Percentiles rank a stretch among this genome's conserved stretches.
These are phyloP conservation scores for Beauveria caledonica DNA, from an alignment of 2,329 filamentous ascomycete genomes.

Conservation along the genomic window DNA sequence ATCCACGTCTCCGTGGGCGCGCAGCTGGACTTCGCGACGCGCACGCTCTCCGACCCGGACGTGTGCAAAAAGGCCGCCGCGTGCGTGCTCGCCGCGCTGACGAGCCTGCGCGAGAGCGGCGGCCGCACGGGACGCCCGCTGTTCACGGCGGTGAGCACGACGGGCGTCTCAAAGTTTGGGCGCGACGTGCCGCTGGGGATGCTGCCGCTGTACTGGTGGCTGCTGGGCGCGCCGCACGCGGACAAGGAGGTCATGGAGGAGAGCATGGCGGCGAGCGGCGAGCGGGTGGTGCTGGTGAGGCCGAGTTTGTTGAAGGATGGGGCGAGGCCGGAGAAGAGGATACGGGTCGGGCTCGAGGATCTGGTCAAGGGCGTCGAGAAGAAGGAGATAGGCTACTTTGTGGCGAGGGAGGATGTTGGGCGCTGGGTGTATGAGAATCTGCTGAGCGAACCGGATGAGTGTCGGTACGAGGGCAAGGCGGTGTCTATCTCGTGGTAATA, in stretches of 20 bases:
- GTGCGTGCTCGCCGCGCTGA: slow-evolving; percentile 26
- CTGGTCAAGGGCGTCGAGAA: slow-evolving; percentile 23
- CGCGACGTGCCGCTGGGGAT: slow-evolving; percentile 36
- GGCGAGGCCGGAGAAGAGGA: slow-evolving; percentile 15
- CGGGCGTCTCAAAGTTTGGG: slow-evolving; percentile 29
- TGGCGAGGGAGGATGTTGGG: slow-evolving; percentile 34
- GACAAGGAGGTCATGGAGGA: slow-evolving; percentile 43
- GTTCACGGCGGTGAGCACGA: slow-evolving; percentile 31
- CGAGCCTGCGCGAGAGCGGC: slow-evolving; percentile 15
- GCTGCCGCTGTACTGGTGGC: slow-evolving; percentile 34
- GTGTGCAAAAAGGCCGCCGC: slow-evolving; percentile 32
- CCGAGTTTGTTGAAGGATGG: slow-evolving; percentile 28
- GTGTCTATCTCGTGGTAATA: slow-evolving; percentile 22
- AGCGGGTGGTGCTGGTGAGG: slow-evolving; percentile 30
- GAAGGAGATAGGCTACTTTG: slow-evolving; percentile 32
- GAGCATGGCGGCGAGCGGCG: slow-evolving; percentile 19
- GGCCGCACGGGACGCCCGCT: slow-evolving; percentile 20
- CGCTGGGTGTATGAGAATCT: slow-evolving; percentile 33
- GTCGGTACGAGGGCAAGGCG: slow-evolving; percentile 22
- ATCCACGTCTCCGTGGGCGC: slow-evolving; percentile 33
- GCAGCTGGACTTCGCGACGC: slow-evolving; percentile 18
- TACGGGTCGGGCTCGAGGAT: slow-evolving; percentile 27
- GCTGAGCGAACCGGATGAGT: slow-evolving; percentile 15
- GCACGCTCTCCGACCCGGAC: slow-evolving; percentile 28
- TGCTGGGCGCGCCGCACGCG: slow-evolving; percentile 33